Base-by-base conservation (phyloP, 331 rosid species). In the Prunus yedoensis region DNA sequence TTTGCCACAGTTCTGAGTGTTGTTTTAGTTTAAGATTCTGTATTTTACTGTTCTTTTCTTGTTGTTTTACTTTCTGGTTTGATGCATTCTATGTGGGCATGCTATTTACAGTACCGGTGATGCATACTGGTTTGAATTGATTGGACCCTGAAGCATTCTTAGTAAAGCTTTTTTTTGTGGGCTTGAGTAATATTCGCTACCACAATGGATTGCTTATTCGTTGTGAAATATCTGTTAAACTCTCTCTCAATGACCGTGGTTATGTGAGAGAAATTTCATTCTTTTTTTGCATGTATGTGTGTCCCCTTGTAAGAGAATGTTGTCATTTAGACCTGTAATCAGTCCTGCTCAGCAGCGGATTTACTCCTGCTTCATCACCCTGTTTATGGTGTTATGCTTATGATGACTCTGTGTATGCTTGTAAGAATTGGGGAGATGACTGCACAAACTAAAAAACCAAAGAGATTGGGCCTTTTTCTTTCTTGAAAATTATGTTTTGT, bases 371-470 rank as follows among this genome's bases (percentile, higher is more conserved):
- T 0, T 62, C 13, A 0, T 15, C n/a, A 16, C 21, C 23, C 67
- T 1, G 16, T 30, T 30, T 15, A 4, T 62, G 0, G 23, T 3
- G 23, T 16, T 62, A 62, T 62, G 81, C 83, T 79, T 27, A 23
- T 77, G 86, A 84, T 79, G 81, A 61, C 68, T 49, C 47, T 50
- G 41, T 25, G 64, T 81, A 70, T 84, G 86, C 78, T 74, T 83
- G 83, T 79, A 73, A 46, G 78, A 85, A 83, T 78, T 58, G 68
- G 5, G 21, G 25, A 79, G 21, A 83, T 79, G 86, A 85, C 3
- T 76, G 83, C 58, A 66, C 65, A 73, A n/a, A 30, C 76, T 83
- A 18, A 63, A 52, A 74, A 59, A 15, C 57, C 78, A 62, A 46
- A 81, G 68, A 66, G 54, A 20, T 85, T 80, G 77, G 70, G 83